Evolutionary conservation across 2,329 filamentous ascomycete genomes (phyloP), one percentile per base, ranked within the genome.

Genomic region (Trichoderma sp.): DNA sequence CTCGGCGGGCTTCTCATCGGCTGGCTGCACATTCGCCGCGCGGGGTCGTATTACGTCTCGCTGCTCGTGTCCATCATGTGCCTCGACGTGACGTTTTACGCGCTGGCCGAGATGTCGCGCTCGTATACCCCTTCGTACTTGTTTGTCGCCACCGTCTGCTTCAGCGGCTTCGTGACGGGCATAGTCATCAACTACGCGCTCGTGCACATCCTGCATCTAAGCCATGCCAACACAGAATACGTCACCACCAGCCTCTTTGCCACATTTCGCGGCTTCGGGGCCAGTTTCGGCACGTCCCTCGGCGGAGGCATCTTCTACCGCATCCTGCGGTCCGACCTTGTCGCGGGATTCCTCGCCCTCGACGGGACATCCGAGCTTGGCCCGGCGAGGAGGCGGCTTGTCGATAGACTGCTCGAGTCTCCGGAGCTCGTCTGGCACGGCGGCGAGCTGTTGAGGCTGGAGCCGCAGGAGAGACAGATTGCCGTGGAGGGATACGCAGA

Each of bases 201-300:
- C 3, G 91, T 92, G 0, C 93, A 96, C 74, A 78, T 94, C 5
- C 83, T 96, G 5, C 91, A 96, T 76, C 83, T 95, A 5, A 91
- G 90, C 0, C 81, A 83, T 0, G 83, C 86, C 0, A 83, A 87
- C 7, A 87, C 89, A 1, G 91, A 94, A 74, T 93, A 91, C 74
- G 88, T 96, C 60, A 88, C 91, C 3, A 93, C 90, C 0, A 91
- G 91, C 14, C 82, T 97, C 52, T 80, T 95, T 4, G 88, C 90
- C 32, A 96, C 92, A 0, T 95, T 95, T 79, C 86, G 93, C 4
- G 91, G 91, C 5, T 94, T 96, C 71, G 91, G 91, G 0, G 92
- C 92, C 16, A 91, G 89, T 63, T 96, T 96, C 73, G 92, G 93
- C 3, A 91, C 90, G 1, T 88, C 92, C 0, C 90, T 95, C 59